Conservation (phyloP, 306 rosid species). For the Dryas drummondii region DNA sequence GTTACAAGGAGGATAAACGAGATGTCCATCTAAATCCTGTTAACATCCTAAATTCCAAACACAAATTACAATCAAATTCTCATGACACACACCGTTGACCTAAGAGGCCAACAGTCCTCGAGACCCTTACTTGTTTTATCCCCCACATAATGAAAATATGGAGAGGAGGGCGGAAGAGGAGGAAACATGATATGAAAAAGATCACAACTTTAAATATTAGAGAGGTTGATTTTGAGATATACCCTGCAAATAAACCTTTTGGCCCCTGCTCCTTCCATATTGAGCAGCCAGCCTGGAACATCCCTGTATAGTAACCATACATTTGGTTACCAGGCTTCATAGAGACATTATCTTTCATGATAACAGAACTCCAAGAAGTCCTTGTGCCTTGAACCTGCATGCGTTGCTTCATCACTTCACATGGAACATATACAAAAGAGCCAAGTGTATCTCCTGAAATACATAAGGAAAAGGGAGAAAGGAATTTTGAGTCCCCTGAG, state of each 20-base stretch:
- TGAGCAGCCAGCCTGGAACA: slow-evolving; percentile 78
- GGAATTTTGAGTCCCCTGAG: slow-evolving; percentile 22
- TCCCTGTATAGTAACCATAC: slow-evolving; percentile 79
- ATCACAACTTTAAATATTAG: slow-evolving; percentile 11
- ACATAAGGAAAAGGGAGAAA: slow-evolving; percentile 26
- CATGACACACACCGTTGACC: background rate
- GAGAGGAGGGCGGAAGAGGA: background rate
- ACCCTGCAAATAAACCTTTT: slow-evolving; percentile 92
- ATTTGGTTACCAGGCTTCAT: slow-evolving; percentile 51
- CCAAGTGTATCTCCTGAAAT: slow-evolving; percentile 90
- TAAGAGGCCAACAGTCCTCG: background rate
- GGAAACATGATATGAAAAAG: background rate
- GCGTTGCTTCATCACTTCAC: slow-evolving; percentile 90
- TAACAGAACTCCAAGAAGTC: slow-evolving; percentile 62
- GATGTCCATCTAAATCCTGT: background rate
- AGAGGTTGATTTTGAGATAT: slow-evolving; percentile 19
- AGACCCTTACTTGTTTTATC: background rate
- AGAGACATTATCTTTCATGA: slow-evolving; percentile 45
- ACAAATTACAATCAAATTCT: background rate
- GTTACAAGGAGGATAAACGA: background rate
- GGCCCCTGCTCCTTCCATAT: slow-evolving; percentile 78
- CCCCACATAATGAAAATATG: background rate
- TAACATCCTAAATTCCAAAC: background rate
- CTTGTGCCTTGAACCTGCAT: slow-evolving; percentile 93
- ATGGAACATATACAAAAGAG: slow-evolving; percentile 92